Evolutionary conservation across 208 protist genomes (phyloP), one percentile per base, ranked within the genome.

Genomic region (Trypanosomatidae sp.): DNA sequence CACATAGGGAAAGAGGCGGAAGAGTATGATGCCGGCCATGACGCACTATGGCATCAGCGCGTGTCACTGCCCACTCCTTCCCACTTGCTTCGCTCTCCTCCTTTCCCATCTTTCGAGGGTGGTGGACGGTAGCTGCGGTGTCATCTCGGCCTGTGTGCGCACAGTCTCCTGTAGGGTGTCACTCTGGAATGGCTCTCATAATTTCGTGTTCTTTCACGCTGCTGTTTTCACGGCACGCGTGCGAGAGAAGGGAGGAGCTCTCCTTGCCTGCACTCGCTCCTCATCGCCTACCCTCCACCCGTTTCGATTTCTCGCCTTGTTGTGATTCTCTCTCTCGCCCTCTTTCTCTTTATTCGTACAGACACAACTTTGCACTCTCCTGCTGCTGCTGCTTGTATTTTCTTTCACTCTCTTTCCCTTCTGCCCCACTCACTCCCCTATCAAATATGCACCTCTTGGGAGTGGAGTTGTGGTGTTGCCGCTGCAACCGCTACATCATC

Each of bases 401-500:
- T 25, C 58, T 4, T 65, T 65, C 25, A 33, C 10, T 64, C 33
- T 36, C 59, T 15, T 43, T 28, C 33, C 25, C 59, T 39, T 39
- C 59, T 10, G 33, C 19, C 17, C 2, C 59, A 28, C 17, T 43
- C 17, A 22, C 59, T 64, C 2, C 59, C 12, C 13, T 9, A 36
- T 64, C 33, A 9, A 28, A 43, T 28, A 75, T 77, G 71, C 28
- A 36, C 17, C 3, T 81, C n/a, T 60, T 65, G 15, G 56, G 68
- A 25, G 55, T 82, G 25, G 60, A 52, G 68, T 49, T 73, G 64
- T 73, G 41, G 22, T 73, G 55, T 41, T 74, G 62, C 62, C 55
- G 17, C 28, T 67, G 22, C 44, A 66, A 62, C 46, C 60, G 55
- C 44, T 64, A 73, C 41, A 28, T 67, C 33, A 17, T 73, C 47